These are phyloP conservation scores for Yarrowia hollandica DNA, from an alignment of 805 yeast species.

Conservation along the genomic window DNA sequence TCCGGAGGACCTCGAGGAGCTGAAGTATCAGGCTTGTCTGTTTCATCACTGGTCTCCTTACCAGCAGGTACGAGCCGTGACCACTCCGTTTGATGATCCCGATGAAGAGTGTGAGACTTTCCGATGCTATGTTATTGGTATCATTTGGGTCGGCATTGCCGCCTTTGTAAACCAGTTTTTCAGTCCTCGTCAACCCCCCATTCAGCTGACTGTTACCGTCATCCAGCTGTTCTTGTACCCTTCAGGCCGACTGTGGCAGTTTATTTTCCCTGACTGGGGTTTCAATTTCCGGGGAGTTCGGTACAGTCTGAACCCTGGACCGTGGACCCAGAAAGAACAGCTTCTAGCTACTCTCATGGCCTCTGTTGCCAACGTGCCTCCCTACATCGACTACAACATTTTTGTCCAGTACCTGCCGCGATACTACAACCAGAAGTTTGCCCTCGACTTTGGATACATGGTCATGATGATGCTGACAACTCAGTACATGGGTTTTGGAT, in stretches of 20 bases:
- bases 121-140: constrained; percentile 53
- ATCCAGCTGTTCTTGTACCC: constrained; percentile 61
- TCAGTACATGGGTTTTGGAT: constrained; percentile 64
- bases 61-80: constrained; percentile 58
- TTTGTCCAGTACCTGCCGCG: constrained; percentile 39
- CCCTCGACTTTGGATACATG: constrained; percentile 53
- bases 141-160: constrained; percentile 56
- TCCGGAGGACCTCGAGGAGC: constrained; percentile 35
- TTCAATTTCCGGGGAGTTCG: constrained; percentile 45
- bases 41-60: constrained; percentile 47
- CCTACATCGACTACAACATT: constrained; percentile 36
- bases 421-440: constrained; percentile 39
- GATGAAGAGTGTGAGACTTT: constrained; percentile 50
- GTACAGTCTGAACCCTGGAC: constrained; percentile 58
- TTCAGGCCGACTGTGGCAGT: constrained; percentile 44
- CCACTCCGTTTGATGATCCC: constrained; percentile 50
- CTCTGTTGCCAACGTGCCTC: constrained; percentile 47
- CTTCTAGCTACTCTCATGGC: constrained; percentile 54
- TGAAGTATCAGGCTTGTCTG: constrained; percentile 42
- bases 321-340: constrained; percentile 66
- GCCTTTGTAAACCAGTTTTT: constrained; percentile 51
- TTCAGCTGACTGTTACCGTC: constrained; percentile 51
- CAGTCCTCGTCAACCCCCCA: constrained; percentile 53
- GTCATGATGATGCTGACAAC: constrained; percentile 54
- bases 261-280: constrained; percentile 41